Percentiles rank a stretch among this genome's conserved stretches.
Evolutionary conservation across 441 rosid genomes (phyloP).

Genomic region (Rhodomyrtus psidioides): DNA sequence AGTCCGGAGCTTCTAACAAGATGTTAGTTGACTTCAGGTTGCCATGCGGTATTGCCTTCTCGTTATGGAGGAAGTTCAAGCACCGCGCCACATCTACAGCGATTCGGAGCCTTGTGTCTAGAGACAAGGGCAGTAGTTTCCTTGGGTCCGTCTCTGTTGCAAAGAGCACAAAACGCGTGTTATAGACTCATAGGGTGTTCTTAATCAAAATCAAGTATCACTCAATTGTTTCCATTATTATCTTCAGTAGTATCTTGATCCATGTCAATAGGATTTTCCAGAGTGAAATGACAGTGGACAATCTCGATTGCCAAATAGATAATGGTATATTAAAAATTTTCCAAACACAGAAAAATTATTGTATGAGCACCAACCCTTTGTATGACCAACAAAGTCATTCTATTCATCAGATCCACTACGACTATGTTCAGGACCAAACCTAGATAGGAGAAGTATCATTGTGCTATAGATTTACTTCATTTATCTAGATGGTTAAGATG

Average conservation of each 20-base stretch:
- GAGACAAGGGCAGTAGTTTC: slow-evolving; percentile 36
- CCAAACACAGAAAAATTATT: not conserved
- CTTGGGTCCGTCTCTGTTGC: slow-evolving; percentile 31
- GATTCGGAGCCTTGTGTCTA: slow-evolving; percentile 36
- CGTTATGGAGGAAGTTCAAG: slow-evolving; percentile 58
- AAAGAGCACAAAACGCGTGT: slow-evolving; percentile 3
- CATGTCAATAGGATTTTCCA: not conserved
- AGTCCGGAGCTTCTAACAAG: slow-evolving; percentile 30
- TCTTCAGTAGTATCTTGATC: not conserved
- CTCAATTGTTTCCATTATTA: not conserved
- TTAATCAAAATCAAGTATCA: not conserved
- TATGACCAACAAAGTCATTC: not conserved
- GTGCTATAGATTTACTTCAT: not conserved
- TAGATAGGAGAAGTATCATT: not conserved
- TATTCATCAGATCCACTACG: not conserved
- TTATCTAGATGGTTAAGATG: not conserved
- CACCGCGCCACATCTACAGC: slow-evolving; percentile 51
- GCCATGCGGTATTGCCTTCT: slow-evolving; percentile 66
- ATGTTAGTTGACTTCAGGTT: slow-evolving; percentile 69
- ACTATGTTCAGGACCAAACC: not conserved
- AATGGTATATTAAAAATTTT: not conserved
- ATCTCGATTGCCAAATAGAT: not conserved
- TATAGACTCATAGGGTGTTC: not conserved
- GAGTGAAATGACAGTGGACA: not conserved
- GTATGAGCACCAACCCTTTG: not conserved